These are phyloP conservation scores for Cucurbita moschata DNA, from an alignment of 306 rosid genomes.

Conservation along the genomic window DNA sequence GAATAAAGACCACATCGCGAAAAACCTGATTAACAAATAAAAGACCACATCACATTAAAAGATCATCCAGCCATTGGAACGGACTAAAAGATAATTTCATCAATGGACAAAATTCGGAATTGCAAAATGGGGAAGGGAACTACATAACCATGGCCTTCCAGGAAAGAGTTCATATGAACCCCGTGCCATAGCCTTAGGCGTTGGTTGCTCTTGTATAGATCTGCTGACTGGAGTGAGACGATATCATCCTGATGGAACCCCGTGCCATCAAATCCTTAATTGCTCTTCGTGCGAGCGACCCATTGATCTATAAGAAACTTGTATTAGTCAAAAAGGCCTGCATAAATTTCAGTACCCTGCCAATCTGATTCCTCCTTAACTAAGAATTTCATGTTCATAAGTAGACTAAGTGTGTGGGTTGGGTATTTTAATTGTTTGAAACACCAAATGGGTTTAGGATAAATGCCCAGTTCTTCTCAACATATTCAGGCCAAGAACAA, in stretches of 20 bases:
- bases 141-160: not conserved
- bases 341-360: too few relatives aligned
- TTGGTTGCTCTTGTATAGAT: constrained; percentile 9
- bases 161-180: not conserved
- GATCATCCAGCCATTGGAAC: not conserved
- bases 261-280: constrained; percentile 9
- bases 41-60: not conserved
- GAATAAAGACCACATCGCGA: too few relatives aligned
- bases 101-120: not conserved
- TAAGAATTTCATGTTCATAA: too few relatives aligned
- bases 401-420: too few relatives aligned
- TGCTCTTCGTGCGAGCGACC: constrained; percentile 5
- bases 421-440: not conserved
- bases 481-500: not conserved
- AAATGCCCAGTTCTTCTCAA: not conserved
- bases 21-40: too few relatives aligned
- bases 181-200: not conserved
- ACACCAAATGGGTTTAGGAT: not conserved
- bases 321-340: not conserved
- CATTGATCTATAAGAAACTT: not conserved
- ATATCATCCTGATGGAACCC: constrained; percentile 5
- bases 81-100: too few relatives aligned
- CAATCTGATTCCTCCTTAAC: too few relatives aligned
- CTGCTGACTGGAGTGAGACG: constrained; percentile 6
- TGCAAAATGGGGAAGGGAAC: not conserved